Evolutionary conservation across 1,139 yeast species (phyloP), one percentile per base, ranked within the genome.

Genomic region (Taphrina deformans): DNA sequence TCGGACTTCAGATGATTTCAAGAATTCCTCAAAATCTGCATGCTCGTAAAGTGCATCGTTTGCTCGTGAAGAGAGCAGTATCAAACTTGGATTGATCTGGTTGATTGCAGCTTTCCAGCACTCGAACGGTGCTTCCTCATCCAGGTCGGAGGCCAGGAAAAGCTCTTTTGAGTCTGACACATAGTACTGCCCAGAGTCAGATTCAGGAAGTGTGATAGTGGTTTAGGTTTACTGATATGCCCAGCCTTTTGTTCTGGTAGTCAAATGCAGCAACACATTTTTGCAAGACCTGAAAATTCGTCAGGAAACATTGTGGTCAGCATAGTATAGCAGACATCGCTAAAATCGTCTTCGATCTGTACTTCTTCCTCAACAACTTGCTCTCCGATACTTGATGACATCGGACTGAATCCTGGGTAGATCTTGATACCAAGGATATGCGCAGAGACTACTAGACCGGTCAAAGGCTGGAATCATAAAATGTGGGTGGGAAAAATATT

Each of bases 71-170:
- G 69, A 67, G 9, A 68, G 58, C 1, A 68, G 65, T 12, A 68
- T 51, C 18, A 66, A 24, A 2, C 66, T 64, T 35, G 69, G 69
- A 21, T 66, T 56, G 21, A 67, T 62, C 55, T 68, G 69, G 53
- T 67, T 65, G 18, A 66, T 41, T 31, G 64, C 68, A 55, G 31
- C 46, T 24, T 27, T 33, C 12, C 50, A 27, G 4, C 23, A 27
- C 14, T 41, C 55, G 27, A 23, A 61, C 16, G 65, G 38, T 35
- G 62, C 66, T 33, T 35, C 51, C 50, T 62, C 55, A 48, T 63
- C 16, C 55, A 50, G n/a, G 50, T 59, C 63, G 16, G 55, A 41
- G 9, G 56, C 55, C 16, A 59, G 14, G 40, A 29, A 59, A 14
- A 59, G 56, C 41, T 40, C 40, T 12, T 18, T 40, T 18, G 45